Percentiles rank a stretch among this genome's conserved stretches.
These are phyloP conservation scores for Ziziphus jujuba DNA, from an alignment of 306 rosid species.

Conservation along the genomic window DNA sequence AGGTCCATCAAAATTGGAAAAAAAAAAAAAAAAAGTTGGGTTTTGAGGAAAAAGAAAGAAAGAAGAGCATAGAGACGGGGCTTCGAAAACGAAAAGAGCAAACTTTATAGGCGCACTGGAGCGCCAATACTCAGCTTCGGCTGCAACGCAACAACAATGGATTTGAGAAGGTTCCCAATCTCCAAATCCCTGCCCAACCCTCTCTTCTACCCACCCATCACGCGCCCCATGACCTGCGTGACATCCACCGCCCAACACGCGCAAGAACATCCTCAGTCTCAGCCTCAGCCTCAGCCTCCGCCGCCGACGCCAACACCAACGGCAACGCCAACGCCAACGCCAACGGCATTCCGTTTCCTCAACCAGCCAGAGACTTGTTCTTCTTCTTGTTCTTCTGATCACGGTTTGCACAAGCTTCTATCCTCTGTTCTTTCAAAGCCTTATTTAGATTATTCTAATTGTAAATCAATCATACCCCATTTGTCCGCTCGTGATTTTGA, in stretches of 20 bases:
- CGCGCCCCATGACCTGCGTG: slow-evolving; percentile 44
- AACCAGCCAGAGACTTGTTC: slow-evolving; percentile 14
- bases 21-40: no score
- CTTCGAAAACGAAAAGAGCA: no score
- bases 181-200: slow-evolving; percentile 18
- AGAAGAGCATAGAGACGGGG: no score
- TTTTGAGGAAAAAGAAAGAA: no score
- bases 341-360: slow-evolving; percentile 25
- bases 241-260: slow-evolving; percentile 35
- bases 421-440: slow-evolving; percentile 51
- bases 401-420: slow-evolving; percentile 23
- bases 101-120: no score
- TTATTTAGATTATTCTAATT: slow-evolving; percentile 54
- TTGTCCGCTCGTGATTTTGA: slow-evolving; percentile 62
- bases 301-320: slow-evolving; percentile 20
- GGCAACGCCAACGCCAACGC: slow-evolving; percentile 11
- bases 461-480: slow-evolving; percentile 45
- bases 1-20: no score
- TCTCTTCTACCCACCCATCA: slow-evolving; percentile 26
- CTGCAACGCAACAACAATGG: slow-evolving; percentile 24
- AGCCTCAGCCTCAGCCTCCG: slow-evolving; percentile 16
- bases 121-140: no score
- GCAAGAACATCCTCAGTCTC: slow-evolving; percentile 17
- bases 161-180: slow-evolving; percentile 38
- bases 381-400: slow-evolving; percentile 3